Evolutionary conservation across 495 filamentous ascomycete species (phyloP), one percentile per base, ranked within the genome.

Genomic region (Podospora comata): DNA sequence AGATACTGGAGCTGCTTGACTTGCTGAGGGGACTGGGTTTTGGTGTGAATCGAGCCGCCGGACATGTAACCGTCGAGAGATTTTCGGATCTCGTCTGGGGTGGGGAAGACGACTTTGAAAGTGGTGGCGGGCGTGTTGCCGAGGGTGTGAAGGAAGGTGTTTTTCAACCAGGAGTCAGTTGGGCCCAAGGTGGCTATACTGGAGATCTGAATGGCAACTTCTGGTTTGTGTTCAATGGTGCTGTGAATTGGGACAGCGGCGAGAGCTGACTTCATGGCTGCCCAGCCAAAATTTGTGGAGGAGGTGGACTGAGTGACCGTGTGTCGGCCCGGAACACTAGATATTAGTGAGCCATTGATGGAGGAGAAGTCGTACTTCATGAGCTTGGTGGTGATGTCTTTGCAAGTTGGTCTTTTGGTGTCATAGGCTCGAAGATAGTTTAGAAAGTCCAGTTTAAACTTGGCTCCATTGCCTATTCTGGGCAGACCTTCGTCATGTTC

Each of bases 11-110:
- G 81, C 75, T 97, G 94, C 68, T 90, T 92, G 56, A 81, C 76
- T 66, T 96, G 92, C 4, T 86, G 76, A 2, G 84, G 72, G 2
- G 87, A 90, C 68, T 91, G 84, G 5, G 86, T 88, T 68, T 91
- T 93, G 76, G 88, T 91, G 70, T 97, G 94, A 66, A 97, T 95
- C 0, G 92, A 93, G 2, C 81, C 84, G 5, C 94, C 94, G 1
- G 91, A 91, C 4, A 56, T 74, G 72, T 96, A 96, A 4, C 93
- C 93, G 72, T 93, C 89, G 13, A 97, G 70, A 3, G 89, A 93
- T 60, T 82, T 79, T n/a, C 91, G 87, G 69, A 96, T 91, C 70
- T 95, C 91, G 48, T 89, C 83, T 0, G 88, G 77, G 0, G 93
- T 96, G 0, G 93, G 93, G 72, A 94, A 96, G 18, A 97, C 83